Base-by-base conservation (phyloP, 1,139 yeast species). In the Suhomyces kunorum region DNA sequence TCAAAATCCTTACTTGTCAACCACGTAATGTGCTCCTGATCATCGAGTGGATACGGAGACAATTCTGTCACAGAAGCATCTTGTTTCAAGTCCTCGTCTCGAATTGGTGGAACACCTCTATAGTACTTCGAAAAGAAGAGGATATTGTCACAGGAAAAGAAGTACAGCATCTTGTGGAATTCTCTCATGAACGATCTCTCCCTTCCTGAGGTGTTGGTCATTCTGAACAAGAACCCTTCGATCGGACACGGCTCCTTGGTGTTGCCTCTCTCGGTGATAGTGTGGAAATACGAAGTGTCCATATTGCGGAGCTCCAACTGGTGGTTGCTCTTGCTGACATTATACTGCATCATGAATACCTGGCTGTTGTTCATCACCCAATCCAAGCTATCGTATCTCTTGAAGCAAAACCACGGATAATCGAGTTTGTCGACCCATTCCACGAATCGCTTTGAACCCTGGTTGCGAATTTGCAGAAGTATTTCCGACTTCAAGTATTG, bases 141-240 rank as follows among this genome's bases (percentile, higher is more conserved):
- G 11, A 86, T 53, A 47, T 82, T 69, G 44, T 81, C 83, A 40
- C 73, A 72, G 0, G 94, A 72, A 52, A 71, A 80, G 48, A 85
- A 78, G 59, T 88, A 90, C 48, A 75, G 74, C 32, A 80, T 59
- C 44, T 76, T 76, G 53, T 74, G 74, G 44, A 78, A 74, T 12
- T 76, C 64, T 35, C 78, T 68, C 8, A 77, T 63, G 12, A 74
- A 48, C 24, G 64, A 55, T 18, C 48, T 58, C 38, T 66, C 62
- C 29, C 63, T 54, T 0, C 89, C 90, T 5, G 61, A 53, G 49
- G 76, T 70, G 34, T 78, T 71, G 0, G 85, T 71, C 29, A 85
- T 58, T 36, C 85, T 71, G 2, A 78, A 68, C 11, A 88, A 59
- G 56, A 85, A 87, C 0, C 97, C 96, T 61, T 87, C 95, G 7